Base-by-base conservation (phyloP, 192 early-diverging fungal genomes). In the Coemansia brasiliensis region DNA sequence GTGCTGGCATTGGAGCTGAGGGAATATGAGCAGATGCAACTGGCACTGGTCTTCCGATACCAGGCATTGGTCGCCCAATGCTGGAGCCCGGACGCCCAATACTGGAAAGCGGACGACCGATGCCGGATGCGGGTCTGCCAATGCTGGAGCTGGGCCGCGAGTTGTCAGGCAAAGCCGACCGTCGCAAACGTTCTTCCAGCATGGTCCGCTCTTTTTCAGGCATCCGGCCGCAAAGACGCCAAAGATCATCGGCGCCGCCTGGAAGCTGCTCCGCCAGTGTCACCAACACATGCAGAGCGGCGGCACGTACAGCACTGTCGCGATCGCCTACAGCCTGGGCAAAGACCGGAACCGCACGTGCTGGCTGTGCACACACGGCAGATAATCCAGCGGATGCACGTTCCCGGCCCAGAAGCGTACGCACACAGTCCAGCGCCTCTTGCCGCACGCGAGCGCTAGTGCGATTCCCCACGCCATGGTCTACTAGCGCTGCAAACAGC, bases 401-500 rank as follows among this genome's bases (percentile, higher is more conserved):
- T 63, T 79, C 76, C 39, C 93, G 87, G 29, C 94, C 82, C 22
- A 95, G 57, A 10, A 72, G 77, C 32, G 32, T 35, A 8, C 82
- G 85, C 3, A 95, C 66, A 50, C 91, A 90, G 43, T 95, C 91
- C 40, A 95, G 74, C 26, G 89, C 88, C 66, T 95, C 94, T 2
- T 85, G 85, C 17, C 94, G 81, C 2, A 86, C 82, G 21, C 87
- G 83, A 2, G 92, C 87, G 57, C 92, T 94, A 69, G 86, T 90
- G 44, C 88, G 89, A 29, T 85, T 69, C 3, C 52, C 79, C 12
- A 93, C 72, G 3, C 86, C 90, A 25, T 77, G 51, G 25, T 90
- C 83, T 21, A 94, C 63, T 27, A 94, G 63, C 60, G 82, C 82
- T 2, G 74, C 67, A 61, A 94, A 90, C 40, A 94, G 70, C 65